Evolutionary conservation across 805 yeast species (phyloP).

Genomic region (Allodekkera sacchari): DNA sequence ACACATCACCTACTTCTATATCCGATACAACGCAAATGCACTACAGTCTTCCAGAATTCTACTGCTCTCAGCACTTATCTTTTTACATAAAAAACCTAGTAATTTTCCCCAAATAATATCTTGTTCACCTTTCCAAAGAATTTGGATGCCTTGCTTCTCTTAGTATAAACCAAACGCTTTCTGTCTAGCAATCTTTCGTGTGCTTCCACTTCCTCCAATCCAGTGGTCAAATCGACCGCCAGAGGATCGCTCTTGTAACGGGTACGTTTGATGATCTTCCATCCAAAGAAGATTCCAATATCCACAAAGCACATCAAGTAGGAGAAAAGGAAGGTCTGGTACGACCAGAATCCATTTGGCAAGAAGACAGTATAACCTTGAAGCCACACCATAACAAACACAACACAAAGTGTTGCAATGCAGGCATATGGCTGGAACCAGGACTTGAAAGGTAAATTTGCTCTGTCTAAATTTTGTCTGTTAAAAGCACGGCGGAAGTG

Average conservation of each 20-base stretch:
- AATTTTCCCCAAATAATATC: constrained; percentile 11
- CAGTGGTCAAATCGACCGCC: constrained; percentile 47
- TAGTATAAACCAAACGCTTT: constrained; percentile 4
- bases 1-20: no score
- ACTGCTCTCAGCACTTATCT: no score
- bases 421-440: constrained; percentile 28
- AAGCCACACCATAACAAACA: constrained; percentile 31
- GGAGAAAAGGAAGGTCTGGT: constrained; percentile 53
- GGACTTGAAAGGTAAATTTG: constrained; percentile 40
- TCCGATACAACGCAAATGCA: no score
- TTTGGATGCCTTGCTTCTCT: constrained; percentile 3
- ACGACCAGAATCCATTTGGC: constrained; percentile 52
- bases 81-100: no score
- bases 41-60: no score
- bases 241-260: constrained; percentile 32
- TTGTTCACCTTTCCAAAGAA: constrained; percentile 3
- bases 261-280: constrained; percentile 47
- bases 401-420: constrained; percentile 12
- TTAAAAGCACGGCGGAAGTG: constrained; percentile 53
- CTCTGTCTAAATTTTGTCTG: constrained; percentile 42
- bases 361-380: constrained; percentile 46
- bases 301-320: constrained; percentile 64
- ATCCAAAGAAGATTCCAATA: constrained; percentile 36
- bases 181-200: constrained; percentile 34
- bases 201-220: constrained; percentile 46